Evolutionary conservation across 2,329 filamentous ascomycete species (phyloP).

Genomic region (Microthyrium microscopicum): DNA sequence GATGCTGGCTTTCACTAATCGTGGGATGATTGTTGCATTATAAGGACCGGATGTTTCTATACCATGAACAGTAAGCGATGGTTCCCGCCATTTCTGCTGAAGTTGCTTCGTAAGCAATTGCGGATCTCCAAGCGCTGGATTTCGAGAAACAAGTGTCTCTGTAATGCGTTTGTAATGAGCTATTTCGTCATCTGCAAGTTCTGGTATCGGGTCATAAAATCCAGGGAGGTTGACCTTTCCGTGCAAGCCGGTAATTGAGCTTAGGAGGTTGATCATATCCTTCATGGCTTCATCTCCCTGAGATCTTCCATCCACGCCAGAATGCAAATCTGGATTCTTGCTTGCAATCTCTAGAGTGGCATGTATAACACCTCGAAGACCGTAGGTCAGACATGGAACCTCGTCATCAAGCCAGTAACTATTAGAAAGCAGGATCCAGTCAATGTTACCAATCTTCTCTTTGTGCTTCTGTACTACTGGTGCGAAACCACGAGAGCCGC

Average conservation of each 20-base stretch:
- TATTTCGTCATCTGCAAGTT: conserved; percentile 58
- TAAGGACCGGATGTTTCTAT: conserved; percentile 81
- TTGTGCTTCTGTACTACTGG: conserved; percentile 68
- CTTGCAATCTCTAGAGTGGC: conserved; percentile 81
- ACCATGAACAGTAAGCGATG: conserved; percentile 82
- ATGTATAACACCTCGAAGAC: conserved; percentile 82
- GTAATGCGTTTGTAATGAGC: conserved; percentile 73
- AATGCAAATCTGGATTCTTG: conserved; percentile 75
- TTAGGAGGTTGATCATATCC: conserved; percentile 69
- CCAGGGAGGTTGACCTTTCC: conserved; percentile 72
- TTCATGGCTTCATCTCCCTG: conserved; percentile 83
- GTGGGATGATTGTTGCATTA: conserved; percentile 81
- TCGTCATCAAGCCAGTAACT: conserved; percentile 98
- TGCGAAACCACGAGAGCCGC: conserved; percentile 78
- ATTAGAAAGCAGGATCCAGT: conserved; percentile 91
- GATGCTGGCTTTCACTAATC: conserved; percentile 72
- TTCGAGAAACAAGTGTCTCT: conserved; percentile 54
- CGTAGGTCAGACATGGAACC: conserved; percentile 88
- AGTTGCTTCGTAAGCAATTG: conserved; percentile 65
- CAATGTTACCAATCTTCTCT: conserved; percentile 69
- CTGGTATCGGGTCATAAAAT: conserved; percentile 74
- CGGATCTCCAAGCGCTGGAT: conserved; percentile 45
- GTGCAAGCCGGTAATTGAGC: conserved; percentile 62
- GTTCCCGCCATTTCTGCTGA: conserved; percentile 90
- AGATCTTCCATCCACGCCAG: conserved; percentile 87